phyloP scores from a whole-genome alignment of 805 yeast species.

The Ogataea degrootiae region DNA sequence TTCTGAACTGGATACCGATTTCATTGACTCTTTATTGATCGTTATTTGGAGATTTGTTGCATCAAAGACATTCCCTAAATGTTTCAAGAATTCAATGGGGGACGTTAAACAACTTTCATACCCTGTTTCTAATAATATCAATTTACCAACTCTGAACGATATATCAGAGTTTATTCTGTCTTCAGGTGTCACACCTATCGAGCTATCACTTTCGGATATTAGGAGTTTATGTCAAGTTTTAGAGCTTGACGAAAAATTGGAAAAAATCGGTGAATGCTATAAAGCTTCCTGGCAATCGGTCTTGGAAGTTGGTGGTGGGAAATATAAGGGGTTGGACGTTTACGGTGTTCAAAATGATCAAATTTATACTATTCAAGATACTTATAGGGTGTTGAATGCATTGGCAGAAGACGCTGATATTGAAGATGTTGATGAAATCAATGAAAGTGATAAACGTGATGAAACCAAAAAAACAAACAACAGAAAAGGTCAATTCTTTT shows the following conservation, averaged over 20 bases:
- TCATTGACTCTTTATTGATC: constrained; percentile 74
- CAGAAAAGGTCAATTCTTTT: constrained; percentile 14
- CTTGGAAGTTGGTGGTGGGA: constrained; percentile 58
- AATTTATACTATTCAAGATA: constrained; percentile 28
- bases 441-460: constrained; percentile 10
- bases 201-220: constrained; percentile 68
- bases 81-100: constrained; percentile 40
- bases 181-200: constrained; percentile 77
- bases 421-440: constrained; percentile 8
- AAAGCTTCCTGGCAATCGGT: constrained; percentile 83
- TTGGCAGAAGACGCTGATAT: constrained; percentile 12
- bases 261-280: constrained; percentile 58
- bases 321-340: constrained; percentile 23
- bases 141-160: constrained; percentile 65
- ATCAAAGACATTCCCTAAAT: constrained; percentile 68
- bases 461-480: constrained; percentile 7
- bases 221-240: constrained; percentile 83
- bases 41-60: constrained; percentile 88
- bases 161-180: constrained; percentile 69
- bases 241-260: constrained; percentile 81
- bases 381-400: constrained; percentile 26
- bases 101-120: constrained; percentile 25
- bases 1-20: constrained; percentile 89
- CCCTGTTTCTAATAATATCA: constrained; percentile 30
- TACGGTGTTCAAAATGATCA: constrained; percentile 26